Evolutionary conservation across 2,329 filamentous ascomycete genomes (phyloP).

Genomic region (Sporothrix sp.): DNA sequence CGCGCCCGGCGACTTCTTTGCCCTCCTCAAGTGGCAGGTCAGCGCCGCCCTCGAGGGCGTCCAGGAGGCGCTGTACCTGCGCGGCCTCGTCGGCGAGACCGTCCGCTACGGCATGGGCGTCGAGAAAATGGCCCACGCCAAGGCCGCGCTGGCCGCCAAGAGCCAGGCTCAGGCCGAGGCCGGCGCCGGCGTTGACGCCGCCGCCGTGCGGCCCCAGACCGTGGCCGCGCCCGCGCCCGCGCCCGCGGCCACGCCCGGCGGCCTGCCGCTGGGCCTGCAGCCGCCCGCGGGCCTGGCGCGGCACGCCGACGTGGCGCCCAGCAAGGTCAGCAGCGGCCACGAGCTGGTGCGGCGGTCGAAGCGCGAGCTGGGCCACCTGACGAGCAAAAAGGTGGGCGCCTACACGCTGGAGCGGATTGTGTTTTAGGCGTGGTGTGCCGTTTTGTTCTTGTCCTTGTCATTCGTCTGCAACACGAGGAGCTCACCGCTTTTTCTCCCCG

Average conservation of each 20-base stretch:
- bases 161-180: too few relatives aligned
- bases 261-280: conserved; percentile 67
- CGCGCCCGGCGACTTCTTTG: conserved; percentile 48
- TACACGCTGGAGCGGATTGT: conserved; percentile 75
- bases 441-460: too few relatives aligned
- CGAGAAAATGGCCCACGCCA: conserved; percentile 35
- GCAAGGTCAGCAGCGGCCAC: conserved; percentile 57
- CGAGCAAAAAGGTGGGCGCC: conserved; percentile 68
- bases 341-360: conserved; percentile 59
- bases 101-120: conserved; percentile 44
- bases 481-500: too few relatives aligned
- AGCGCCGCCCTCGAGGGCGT: conserved; percentile 62
- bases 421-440: too few relatives aligned
- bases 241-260: conserved; percentile 10
- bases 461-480: too few relatives aligned
- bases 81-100: conserved; percentile 55
- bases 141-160: conserved; percentile 46
- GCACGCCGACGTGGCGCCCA: conserved; percentile 27
- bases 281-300: conserved; percentile 21
- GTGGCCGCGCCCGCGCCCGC: conserved; percentile 30
- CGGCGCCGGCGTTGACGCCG: too few relatives aligned
- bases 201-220: conserved; percentile 20
- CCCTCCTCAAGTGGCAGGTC: conserved; percentile 57
- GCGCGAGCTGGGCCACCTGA: conserved; percentile 66
- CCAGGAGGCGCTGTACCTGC: conserved; percentile 57